phyloP scores from a whole-genome alignment of 441 rosid species.

The Bruguiera hainesii region DNA sequence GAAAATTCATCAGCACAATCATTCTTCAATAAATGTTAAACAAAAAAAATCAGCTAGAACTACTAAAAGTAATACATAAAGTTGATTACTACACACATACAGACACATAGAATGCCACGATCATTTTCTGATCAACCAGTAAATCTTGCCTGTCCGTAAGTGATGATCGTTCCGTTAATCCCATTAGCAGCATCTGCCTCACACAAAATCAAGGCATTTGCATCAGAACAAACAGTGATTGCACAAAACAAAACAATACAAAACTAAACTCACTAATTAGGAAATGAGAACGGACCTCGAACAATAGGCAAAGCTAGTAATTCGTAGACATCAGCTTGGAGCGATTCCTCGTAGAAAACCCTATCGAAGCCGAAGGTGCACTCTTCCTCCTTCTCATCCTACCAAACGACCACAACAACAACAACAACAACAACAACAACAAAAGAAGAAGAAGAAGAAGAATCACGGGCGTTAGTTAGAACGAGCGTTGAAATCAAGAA shows the following conservation, averaged over 20 bases:
- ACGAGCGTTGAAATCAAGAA: not conserved
- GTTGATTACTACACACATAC: too few relatives aligned
- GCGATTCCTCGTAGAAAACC: constrained; percentile 52
- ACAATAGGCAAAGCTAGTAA: constrained; percentile 68
- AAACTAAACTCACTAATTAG: not conserved
- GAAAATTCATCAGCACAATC: too few relatives aligned
- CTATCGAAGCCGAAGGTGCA: constrained; percentile 50
- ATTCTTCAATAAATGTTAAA: too few relatives aligned
- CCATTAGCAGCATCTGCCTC: constrained; percentile 56
- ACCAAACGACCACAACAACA: not conserved
- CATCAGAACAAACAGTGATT: constrained; percentile 1
- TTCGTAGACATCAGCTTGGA: constrained; percentile 53
- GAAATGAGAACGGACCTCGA: constrained; percentile 35
- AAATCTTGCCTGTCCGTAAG: constrained; percentile 70
- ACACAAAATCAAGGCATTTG: not conserved
- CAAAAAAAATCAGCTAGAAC: too few relatives aligned
- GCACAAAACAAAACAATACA: not conserved
- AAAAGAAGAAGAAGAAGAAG: not conserved
- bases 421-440: too few relatives aligned
- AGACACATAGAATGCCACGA: too few relatives aligned
- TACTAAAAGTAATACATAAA: too few relatives aligned
- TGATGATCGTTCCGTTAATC: constrained; percentile 74
- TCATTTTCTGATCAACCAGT: not conserved
- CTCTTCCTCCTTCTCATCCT: constrained; percentile 77
- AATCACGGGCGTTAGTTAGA: not conserved